Conservation (phyloP, 495 filamentous ascomycete species). For the Podospora appendiculata region DNA sequence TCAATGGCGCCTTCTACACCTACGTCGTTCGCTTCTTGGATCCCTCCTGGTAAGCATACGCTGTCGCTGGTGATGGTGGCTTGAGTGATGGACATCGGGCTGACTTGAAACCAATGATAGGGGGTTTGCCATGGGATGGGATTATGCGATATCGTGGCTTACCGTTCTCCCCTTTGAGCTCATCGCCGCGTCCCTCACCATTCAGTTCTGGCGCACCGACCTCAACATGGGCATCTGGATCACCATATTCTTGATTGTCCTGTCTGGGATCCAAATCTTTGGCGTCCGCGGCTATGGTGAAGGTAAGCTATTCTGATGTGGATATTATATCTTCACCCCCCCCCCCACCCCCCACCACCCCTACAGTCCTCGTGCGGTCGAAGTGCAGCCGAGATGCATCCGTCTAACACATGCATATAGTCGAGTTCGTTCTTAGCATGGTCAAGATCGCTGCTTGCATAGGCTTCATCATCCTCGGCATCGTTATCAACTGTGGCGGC, state of each 20-base stretch:
- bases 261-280: slow-evolving; percentile 55
- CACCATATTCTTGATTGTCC: slow-evolving; percentile 42
- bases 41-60: slow-evolving; percentile 44
- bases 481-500: slow-evolving; percentile 43
- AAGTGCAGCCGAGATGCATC: too few relatives aligned
- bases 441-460: slow-evolving; percentile 31
- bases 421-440: slow-evolving; percentile 32
- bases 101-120: slow-evolving; percentile 7
- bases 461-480: slow-evolving; percentile 46
- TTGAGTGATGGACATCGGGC: neutral
- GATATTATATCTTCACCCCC: too few relatives aligned
- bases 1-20: slow-evolving; percentile 49
- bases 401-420: slow-evolving; percentile 12
- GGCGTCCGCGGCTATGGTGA: slow-evolving; percentile 52
- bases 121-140: slow-evolving; percentile 76
- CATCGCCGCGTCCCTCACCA: slow-evolving; percentile 41
- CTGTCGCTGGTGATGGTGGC: too few relatives aligned
- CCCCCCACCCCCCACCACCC: too few relatives aligned
- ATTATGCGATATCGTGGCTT: slow-evolving; percentile 56
- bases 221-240: slow-evolving; percentile 50
- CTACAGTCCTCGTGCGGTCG: too few relatives aligned
- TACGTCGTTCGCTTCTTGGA: slow-evolving; percentile 63
- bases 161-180: slow-evolving; percentile 44
- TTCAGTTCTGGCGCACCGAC: slow-evolving; percentile 28
- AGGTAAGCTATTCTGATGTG: neutral